A percentile compares a stretch with the other conserved stretches of the same genome.
These are phyloP conservation scores for Starmerella powellii DNA, from an alignment of 805 yeast genomes.

Conservation along the genomic window DNA sequence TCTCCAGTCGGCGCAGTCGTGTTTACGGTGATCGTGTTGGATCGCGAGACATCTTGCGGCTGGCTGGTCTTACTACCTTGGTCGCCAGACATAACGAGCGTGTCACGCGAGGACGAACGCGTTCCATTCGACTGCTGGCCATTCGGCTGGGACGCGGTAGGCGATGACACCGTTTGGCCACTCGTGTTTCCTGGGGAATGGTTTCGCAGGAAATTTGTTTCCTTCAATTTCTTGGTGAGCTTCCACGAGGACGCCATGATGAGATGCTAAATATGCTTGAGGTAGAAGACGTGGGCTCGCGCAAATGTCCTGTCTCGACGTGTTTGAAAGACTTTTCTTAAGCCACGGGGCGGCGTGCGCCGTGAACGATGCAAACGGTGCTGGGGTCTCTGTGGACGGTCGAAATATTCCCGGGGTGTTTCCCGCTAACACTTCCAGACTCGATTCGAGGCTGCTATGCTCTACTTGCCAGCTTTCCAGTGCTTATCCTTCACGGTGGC, in stretches of 20 bases:
- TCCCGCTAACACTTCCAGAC: no score
- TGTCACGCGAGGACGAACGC: background rate
- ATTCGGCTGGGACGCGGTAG: background rate
- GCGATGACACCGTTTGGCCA: background rate
- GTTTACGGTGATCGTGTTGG: slow-evolving; percentile 1
- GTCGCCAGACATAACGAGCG: background rate
- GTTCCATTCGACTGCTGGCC: background rate
- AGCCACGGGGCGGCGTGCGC: no score
- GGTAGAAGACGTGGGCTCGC: background rate
- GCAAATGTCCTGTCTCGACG: no score
- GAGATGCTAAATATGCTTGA: background rate
- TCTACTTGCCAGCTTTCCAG: no score
- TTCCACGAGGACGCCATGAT: slow-evolving; percentile 32
- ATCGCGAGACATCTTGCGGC: background rate
- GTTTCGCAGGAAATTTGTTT: slow-evolving; percentile 29
- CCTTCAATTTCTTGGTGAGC: slow-evolving; percentile 37
- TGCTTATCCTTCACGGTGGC: no score
- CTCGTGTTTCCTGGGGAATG: slow-evolving; percentile 6
- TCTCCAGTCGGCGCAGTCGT: background rate
- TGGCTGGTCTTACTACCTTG: no score
- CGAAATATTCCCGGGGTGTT: no score
- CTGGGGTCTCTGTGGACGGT: no score
- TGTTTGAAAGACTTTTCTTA: no score
- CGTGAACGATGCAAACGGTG: no score
- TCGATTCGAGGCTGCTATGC: no score